Base-by-base conservation (phyloP, 768 basidiomycete genomes). In the Kondoa subrosea region DNA sequence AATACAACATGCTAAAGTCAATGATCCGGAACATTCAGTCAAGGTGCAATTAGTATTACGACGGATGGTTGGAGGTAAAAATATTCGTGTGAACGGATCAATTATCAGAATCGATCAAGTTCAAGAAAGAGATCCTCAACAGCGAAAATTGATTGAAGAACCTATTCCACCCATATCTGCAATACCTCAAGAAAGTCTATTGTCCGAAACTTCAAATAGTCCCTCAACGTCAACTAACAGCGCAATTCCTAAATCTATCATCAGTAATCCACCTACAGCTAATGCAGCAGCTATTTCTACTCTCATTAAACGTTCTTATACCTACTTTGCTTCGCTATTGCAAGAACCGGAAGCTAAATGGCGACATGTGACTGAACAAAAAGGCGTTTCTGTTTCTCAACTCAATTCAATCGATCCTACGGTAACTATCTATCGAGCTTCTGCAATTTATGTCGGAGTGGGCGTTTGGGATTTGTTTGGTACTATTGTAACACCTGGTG, bases 261-360 rank as follows among this genome's bases (percentile, higher is more conserved):
- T 34, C 15, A 64, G 25, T 16, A 60, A 33, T 29, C n/a, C 31
- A 1, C 17, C 57, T 32, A 57, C 60, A 4, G 66, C 25, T 3
- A 31, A 34, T 63, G 29, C 27, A 3, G 29, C 91, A 76, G 84
- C 86, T 2, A 87, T 97, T n/a, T 74, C 88, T 17, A 85, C 88
- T 3, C 81, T 91, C 71, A 88, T 96, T 26, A 83, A 85, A 74
- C 82, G 95, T 69, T 93, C 89, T 76, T 99, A 99, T 74, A 96
- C 97, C 65, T 96, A 97, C 77, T 97, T 99, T 76, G 92, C 92
- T 0, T 95, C 92, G 0, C 80, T 99, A 61, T 78, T 99, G 62
- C 95, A 97, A 77, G 93, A 97, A 74, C 95, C 95, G 0, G 91
- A 96, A 77, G 90, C 91, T 1, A 99, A 99, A 77, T 99, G 93